Evolutionary conservation across 352 stramenopile genomes (phyloP).

Genomic region (Phytophthora megakarya): DNA sequence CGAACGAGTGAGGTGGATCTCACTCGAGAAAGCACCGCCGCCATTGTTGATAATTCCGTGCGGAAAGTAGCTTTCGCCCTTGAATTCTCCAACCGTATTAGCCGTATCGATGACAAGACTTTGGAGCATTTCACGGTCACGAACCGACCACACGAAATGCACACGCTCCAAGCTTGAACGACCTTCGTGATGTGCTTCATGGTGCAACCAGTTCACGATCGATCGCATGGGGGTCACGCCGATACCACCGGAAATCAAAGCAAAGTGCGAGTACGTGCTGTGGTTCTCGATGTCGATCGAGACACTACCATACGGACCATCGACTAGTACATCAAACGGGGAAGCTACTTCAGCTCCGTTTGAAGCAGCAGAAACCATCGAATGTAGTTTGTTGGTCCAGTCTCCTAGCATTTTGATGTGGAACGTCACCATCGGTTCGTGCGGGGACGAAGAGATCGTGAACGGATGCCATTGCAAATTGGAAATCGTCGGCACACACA

Average conservation of each 20-base stretch:
- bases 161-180: slow-evolving; percentile 37
- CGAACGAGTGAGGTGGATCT: slow-evolving; percentile 43
- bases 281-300: slow-evolving; percentile 45
- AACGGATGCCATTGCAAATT: slow-evolving; percentile 87
- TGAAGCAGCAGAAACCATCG: slow-evolving; percentile 7
- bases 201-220: slow-evolving; percentile 44
- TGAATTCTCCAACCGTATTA: slow-evolving; percentile 1
- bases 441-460: slow-evolving; percentile 74
- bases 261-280: slow-evolving; percentile 50
- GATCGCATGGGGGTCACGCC: slow-evolving; percentile 54
- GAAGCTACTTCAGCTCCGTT: neutral
- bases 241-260: slow-evolving; percentile 52
- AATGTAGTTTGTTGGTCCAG: slow-evolving; percentile 57
- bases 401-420: slow-evolving; percentile 66
- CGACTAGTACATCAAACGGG: slow-evolving; percentile 41
- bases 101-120: slow-evolving; percentile 27
- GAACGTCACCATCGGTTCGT: slow-evolving; percentile 66
- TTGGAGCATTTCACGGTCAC: slow-evolving; percentile 39
- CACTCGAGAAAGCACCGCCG: slow-evolving; percentile 34
- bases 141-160: slow-evolving; percentile 55
- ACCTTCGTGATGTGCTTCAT: slow-evolving; percentile 18
- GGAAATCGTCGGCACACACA: slow-evolving; percentile 75
- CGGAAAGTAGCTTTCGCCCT: slow-evolving; percentile 30
- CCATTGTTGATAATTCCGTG: slow-evolving; percentile 9
- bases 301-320: slow-evolving; percentile 54